Evolutionary conservation across 345 rosid genomes (phyloP).

Genomic region (Rhodamnia argentea): DNA sequence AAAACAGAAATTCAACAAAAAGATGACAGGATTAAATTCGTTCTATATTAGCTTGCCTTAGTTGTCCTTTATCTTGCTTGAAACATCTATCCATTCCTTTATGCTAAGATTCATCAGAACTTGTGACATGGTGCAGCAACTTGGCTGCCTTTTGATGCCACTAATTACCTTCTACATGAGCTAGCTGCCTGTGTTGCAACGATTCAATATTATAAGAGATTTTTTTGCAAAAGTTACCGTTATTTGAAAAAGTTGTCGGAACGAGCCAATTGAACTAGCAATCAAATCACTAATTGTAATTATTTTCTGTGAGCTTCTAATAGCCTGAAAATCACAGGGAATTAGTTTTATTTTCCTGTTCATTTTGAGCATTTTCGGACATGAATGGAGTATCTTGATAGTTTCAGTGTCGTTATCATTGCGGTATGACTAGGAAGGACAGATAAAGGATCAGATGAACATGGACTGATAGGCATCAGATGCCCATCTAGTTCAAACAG

Average conservation of each 20-base stretch:
- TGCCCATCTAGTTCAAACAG: neutral
- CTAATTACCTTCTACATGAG: neutral
- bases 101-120: neutral
- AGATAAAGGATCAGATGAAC: neutral
- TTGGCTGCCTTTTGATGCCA: neutral
- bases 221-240: neutral
- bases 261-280: neutral
- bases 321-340: neutral
- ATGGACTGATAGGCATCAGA: neutral
- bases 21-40: neutral
- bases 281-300: neutral
- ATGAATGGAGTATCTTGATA: neutral
- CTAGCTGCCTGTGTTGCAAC: neutral
- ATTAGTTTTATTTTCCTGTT: neutral
- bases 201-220: neutral
- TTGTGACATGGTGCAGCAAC: neutral
- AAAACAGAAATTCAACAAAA: neutral
- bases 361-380: neutral
- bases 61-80: neutral
- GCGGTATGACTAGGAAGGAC: neutral
- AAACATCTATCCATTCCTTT: neutral
- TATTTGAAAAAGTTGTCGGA: neutral
- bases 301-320: neutral
- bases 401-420: neutral
- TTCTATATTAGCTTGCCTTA: neutral